A percentile compares a stretch with the other conserved stretches of the same genome.
phyloP scores from a whole-genome alignment of 495 filamentous ascomycete genomes.

The Aspergillus coremiiformis region DNA sequence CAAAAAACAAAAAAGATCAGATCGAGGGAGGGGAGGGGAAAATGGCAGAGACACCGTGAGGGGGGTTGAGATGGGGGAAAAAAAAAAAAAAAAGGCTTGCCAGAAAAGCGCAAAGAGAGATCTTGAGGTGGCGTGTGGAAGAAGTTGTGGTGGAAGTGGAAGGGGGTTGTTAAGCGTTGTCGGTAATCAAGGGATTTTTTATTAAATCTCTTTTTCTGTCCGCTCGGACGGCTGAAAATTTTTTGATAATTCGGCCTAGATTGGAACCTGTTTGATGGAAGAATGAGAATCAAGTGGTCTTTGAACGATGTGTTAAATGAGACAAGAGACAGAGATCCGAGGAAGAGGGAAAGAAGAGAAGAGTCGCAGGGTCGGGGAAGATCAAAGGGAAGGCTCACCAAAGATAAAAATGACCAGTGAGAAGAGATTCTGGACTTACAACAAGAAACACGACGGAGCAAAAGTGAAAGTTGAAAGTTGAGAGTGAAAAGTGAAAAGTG shows the following conservation, averaged over 20 bases:
- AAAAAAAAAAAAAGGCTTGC: too few relatives aligned
- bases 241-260: neutral
- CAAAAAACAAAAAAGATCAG: too few relatives aligned
- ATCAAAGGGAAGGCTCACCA: neutral
- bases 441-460: neutral
- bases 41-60: neutral
- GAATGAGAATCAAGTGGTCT: neutral
- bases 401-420: neutral
- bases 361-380: neutral
- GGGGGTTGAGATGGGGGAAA: neutral
- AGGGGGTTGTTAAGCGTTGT: neutral
- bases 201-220: conserved; percentile 7
- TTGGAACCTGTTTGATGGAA: neutral
- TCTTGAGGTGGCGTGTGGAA: neutral
- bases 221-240: neutral
- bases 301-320: neutral
- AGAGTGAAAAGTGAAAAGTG: neutral
- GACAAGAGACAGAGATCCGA: neutral
- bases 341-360: neutral
- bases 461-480: too few relatives aligned
- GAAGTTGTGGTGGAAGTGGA: neutral
- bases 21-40: too few relatives aligned
- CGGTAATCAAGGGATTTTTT: conserved; percentile 14
- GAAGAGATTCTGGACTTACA: neutral
- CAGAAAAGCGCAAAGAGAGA: neutral